Percentiles rank a stretch among this genome's conserved stretches.
Conservation (phyloP, 73 alveolate genomes). For the Blepharisma japonicum region DNA sequence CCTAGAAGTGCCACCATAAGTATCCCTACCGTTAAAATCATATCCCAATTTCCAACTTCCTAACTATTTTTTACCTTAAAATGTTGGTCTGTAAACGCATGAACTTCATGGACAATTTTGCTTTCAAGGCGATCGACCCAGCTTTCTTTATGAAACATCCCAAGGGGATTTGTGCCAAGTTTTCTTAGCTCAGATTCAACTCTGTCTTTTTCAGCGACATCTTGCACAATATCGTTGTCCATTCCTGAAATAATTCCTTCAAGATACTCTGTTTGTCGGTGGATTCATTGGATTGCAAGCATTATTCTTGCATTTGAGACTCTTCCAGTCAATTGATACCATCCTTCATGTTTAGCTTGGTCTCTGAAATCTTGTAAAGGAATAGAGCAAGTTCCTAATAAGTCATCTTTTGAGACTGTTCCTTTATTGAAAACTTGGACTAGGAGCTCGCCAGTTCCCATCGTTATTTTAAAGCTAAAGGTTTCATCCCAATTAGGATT, state of each 20-base stretch:
- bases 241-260: background rate
- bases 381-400: slow-evolving; percentile 42
- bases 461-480: slow-evolving; percentile 48
- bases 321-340: slow-evolving; percentile 41
- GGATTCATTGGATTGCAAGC: slow-evolving; percentile 32
- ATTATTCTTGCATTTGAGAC: background rate
- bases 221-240: background rate
- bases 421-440: slow-evolving; percentile 47
- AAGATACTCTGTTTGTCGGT: slow-evolving; percentile 9
- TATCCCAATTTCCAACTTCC: slow-evolving; percentile 9
- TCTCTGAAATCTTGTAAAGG: slow-evolving; percentile 40
- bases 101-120: slow-evolving; percentile 13
- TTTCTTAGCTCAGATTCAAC: background rate
- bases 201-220: background rate
- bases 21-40: background rate
- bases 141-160: slow-evolving; percentile 16
- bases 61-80: slow-evolving; percentile 13
- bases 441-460: slow-evolving; percentile 46
- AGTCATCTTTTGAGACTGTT: slow-evolving; percentile 51
- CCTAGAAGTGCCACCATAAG: background rate
- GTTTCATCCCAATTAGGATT: slow-evolving; percentile 69
- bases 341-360: slow-evolving; percentile 52
- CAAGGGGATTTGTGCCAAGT: slow-evolving; percentile 18
- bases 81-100: background rate
- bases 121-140: slow-evolving; percentile 21